Base-by-base conservation (phyloP, 148 eudicot species). In the Rhododendron ferrugineum region DNA sequence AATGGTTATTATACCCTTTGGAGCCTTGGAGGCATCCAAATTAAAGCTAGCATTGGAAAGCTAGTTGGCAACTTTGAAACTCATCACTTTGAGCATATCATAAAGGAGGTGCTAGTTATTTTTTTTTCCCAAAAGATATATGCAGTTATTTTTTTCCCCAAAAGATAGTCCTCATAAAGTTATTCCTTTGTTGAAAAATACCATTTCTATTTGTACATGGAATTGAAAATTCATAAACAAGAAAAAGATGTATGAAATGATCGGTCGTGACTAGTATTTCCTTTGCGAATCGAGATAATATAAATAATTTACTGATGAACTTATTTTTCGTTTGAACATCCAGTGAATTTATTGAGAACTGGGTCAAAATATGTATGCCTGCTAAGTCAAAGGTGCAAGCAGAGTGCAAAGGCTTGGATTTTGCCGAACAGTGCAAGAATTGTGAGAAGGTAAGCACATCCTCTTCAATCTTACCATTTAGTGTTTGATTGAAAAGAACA, bases 321-420 rank as follows among this genome's bases (percentile, higher is more conserved):
- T 86, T 3, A 2, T 79, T 4, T 56, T 80, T 49, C 40, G 14
- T 54, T 32, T 50, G 40, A 81, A 74, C 34, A 76, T 4, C 26
- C 92, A 93, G 95, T 49, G 90, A 92, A 4, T 93, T 96, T 83
- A 96, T 96, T 3, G 99, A 96, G 86, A 90, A 92, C n/a, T 96
- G 99, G 99, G 99, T 96, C 16, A 91, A 95, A 84, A 93, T 95
- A 20, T 88, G 98, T 58, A 56, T 83, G 79, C 86, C 92, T 72
- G 99, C 99, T 11, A 91, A 86, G 90, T 54, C 92, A 85, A 93
- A 90, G 92, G 95, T 95, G 44, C 88, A 87, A 86, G 44, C 93
- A 15, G 87, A 90, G 3, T 15, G 13, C 72, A 30, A 79, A 72
- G 28, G 80, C 40, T 28, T 85, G 84, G 97, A 94, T 86, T 88